Evolutionary conservation across 768 basidiomycete species (phyloP).

Genomic region (Psilocybe azurescens): DNA sequence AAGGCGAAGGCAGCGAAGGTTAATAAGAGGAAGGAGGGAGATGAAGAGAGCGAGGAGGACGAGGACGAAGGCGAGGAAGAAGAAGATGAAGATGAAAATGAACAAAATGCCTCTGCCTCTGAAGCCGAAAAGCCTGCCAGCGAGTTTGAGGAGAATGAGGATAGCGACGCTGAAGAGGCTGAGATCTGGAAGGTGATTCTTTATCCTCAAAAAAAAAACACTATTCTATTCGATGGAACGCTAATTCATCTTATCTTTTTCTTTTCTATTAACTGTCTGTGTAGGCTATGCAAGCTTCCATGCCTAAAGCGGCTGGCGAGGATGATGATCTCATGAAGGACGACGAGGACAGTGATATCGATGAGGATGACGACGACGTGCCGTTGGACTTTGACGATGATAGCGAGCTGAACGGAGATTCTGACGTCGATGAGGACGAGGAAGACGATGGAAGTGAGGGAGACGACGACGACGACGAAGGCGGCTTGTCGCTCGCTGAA

Average conservation of each 20-base stretch:
- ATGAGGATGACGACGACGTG: slow-evolving; percentile 42
- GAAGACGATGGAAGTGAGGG: slow-evolving; percentile 24
- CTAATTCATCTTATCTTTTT: not conserved
- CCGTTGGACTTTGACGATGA: not conserved
- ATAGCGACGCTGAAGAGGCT: slow-evolving; percentile 51
- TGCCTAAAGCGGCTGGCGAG: slow-evolving; percentile 66
- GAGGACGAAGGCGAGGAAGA: slow-evolving; percentile 44
- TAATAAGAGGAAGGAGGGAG: slow-evolving; percentile 36
- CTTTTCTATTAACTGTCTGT: no score
- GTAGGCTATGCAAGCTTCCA: slow-evolving; percentile 89
- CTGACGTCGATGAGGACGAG: slow-evolving; percentile 19
- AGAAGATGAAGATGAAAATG: slow-evolving; percentile 42
- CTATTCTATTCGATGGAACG: not conserved
- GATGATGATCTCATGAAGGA: slow-evolving; percentile 48
- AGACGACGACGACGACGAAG: slow-evolving; percentile 45
- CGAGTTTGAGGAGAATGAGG: slow-evolving; percentile 42
- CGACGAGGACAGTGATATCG: slow-evolving; percentile 30
- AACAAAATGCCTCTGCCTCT: slow-evolving; percentile 34
- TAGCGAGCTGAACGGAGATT: slow-evolving; percentile 31
- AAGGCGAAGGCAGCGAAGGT: slow-evolving; percentile 49
- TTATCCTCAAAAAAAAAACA: no score
- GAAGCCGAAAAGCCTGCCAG: slow-evolving; percentile 40
- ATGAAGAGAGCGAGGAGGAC: slow-evolving; percentile 34
- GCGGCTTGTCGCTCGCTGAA: slow-evolving; percentile 61
- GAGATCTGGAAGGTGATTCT: slow-evolving; percentile 88